phyloP scores from a whole-genome alignment of 148 eudicot species.

The Vaccinium corymbosum region DNA sequence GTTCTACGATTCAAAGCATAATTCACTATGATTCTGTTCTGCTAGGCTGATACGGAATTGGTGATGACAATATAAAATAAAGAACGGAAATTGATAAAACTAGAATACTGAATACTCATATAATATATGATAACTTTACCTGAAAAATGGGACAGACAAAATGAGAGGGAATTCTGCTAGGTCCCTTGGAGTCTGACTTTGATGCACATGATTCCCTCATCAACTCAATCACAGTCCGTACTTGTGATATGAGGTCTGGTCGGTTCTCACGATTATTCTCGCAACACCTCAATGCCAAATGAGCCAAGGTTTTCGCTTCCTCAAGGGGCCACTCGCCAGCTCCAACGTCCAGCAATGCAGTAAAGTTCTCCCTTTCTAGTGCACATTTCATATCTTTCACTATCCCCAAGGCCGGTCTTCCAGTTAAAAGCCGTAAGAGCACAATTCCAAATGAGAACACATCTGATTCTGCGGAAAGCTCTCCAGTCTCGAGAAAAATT shows the following conservation, averaged over 20 bases:
- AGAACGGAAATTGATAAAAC: background rate
- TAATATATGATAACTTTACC: conserved; percentile 32
- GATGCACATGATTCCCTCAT: conserved; percentile 38
- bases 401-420: conserved; percentile 49
- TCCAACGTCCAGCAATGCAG: conserved; percentile 48
- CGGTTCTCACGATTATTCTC: conserved; percentile 38
- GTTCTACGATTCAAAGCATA: background rate
- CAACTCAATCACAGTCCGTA: conserved; percentile 51
- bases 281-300: conserved; percentile 71
- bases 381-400: conserved; percentile 60
- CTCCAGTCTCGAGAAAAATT: conserved; percentile 51
- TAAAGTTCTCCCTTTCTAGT: conserved; percentile 37
- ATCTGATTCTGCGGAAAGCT: conserved; percentile 53
- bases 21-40: background rate
- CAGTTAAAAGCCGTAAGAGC: conserved; percentile 61
- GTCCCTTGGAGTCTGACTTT: conserved; percentile 33
- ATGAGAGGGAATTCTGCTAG: conserved; percentile 57
- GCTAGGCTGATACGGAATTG: background rate
- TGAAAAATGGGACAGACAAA: conserved; percentile 83
- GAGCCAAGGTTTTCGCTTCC: conserved; percentile 46
- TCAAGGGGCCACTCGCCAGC: conserved; percentile 83
- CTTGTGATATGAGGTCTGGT: conserved; percentile 56
- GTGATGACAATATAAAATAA: background rate
- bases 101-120: background rate
- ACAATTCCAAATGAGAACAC: conserved; percentile 82